phyloP scores from a whole-genome alignment of 129 eudicot genomes.

The Daucus carota region DNA sequence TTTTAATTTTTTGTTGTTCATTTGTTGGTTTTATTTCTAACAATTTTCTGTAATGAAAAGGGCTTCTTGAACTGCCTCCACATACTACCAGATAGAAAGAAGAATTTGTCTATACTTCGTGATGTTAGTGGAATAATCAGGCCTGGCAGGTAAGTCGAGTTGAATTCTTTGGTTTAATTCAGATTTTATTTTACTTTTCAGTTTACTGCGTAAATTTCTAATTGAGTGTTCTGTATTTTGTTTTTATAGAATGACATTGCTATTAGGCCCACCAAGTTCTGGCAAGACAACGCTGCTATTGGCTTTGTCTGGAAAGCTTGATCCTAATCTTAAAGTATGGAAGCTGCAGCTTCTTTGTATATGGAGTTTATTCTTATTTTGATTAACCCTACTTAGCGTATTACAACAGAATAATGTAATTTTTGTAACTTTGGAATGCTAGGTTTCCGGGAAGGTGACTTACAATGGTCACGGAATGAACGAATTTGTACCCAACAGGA shows the following conservation, averaged over 20 bases:
- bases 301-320: constrained; percentile 4
- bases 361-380: not conserved
- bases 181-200: too few species aligned
- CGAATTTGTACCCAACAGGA: constrained; percentile 76
- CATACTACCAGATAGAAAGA: constrained; percentile 36
- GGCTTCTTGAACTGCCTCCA: constrained; percentile 35
- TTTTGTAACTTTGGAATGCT: constrained; percentile 7
- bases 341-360: not conserved
- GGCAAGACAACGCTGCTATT: not conserved
- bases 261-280: constrained; percentile 7
- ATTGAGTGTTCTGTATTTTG: not conserved
- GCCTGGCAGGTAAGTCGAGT: constrained; percentile 3
- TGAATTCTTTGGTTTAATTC: too few species aligned
- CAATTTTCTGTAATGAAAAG: constrained; percentile 9
- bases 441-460: constrained; percentile 65
- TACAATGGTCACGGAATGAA: constrained; percentile 65
- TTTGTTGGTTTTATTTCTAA: not conserved
- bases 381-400: not conserved
- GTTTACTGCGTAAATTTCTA: not conserved
- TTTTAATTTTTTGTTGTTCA: not conserved
- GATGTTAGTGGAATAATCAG: not conserved
- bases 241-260: constrained; percentile 1
- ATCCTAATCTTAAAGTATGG: constrained; percentile 22
- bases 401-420: not conserved
- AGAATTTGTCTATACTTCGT: not conserved